Conservation (phyloP, 768 basidiomycete genomes). For the Lentinula edodes region DNA sequence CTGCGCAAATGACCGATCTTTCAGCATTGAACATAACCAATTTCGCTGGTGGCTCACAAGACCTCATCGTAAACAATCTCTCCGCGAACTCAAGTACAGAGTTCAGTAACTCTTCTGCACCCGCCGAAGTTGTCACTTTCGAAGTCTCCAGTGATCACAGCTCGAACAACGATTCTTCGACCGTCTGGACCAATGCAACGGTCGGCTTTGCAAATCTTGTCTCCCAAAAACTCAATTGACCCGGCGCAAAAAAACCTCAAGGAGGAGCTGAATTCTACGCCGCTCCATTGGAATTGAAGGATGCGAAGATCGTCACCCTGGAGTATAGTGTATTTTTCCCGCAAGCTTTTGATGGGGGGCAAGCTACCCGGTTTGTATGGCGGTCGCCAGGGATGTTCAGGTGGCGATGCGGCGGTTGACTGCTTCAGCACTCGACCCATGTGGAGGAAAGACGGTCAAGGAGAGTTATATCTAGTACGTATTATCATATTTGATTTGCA, state of each 20-base stretch:
- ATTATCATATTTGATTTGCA: neutral
- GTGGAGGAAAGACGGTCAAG: conserved; percentile 66
- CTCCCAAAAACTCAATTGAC: conserved; percentile 66
- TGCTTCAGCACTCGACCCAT: conserved; percentile 86
- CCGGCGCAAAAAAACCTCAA: conserved; percentile 57
- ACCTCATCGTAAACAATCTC: conserved; percentile 53
- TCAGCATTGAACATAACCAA: conserved; percentile 51
- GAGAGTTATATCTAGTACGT: conserved; percentile 73
- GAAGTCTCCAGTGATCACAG: conserved; percentile 7
- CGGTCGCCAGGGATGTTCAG: conserved; percentile 61
- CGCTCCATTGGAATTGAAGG: conserved; percentile 31
- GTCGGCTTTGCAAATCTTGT: conserved; percentile 58
- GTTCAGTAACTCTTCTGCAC: conserved; percentile 9
- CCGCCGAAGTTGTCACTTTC: neutral
- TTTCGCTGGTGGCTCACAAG: conserved; percentile 49
- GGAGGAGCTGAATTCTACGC: conserved; percentile 74
- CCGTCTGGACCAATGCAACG: neutral
- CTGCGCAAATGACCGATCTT: conserved; percentile 52
- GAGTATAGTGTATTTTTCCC: conserved; percentile 78
- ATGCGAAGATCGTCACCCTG: conserved; percentile 50
- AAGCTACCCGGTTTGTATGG: conserved; percentile 83
- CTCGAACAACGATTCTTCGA: neutral
- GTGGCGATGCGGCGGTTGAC: conserved; percentile 60
- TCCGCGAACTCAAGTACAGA: conserved; percentile 29
- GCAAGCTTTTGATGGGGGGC: conserved; percentile 63